Base-by-base conservation (phyloP, 208 protist genomes). In the Leptomonas seymouri region DNA sequence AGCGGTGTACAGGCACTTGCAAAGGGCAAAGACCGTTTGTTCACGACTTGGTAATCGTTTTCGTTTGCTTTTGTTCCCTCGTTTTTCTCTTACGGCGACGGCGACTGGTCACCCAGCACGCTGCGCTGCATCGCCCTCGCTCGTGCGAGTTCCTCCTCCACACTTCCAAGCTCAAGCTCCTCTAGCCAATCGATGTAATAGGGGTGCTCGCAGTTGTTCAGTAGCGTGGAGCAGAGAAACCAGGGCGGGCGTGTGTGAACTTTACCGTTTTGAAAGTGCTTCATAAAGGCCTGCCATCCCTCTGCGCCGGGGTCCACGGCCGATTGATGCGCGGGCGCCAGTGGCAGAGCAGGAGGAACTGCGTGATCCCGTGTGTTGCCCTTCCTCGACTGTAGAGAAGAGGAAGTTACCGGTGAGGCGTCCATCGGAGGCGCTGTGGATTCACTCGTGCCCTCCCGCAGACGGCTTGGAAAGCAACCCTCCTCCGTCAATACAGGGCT, bases 201-300 rank as follows among this genome's bases (percentile, higher is more conserved):
- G 3, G 91, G 91, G 31, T 94, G 86, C 46, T 96, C 91, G 23
- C 72, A 74, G 71, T 94, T 94, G 53, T 88, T 80, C 27, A 85
- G 77, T 11, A 80, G 57, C 18, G 23, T 21, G 31, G 75, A 55
- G 63, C 87, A 94, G 18, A 89, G 49, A 56, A 80, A 82, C 87
- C 89, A 96, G 67, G 91, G 91, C 20, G 91, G 87, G 39, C 91
- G 81, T 8, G 67, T 66, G 57, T 94, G 89, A 14, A 85, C 84
- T 16, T 75, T 77, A 0, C 69, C 74, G 41, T 80, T 45, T 31
- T 61, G 21, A 20, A 71, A 68, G 58, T 80, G 46, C 67, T 46
- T 57, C 25, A 62, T 57, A 64, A 77, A 77, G 14, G 58, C 63
- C 3, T 59, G 45, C 15, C 45, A 11, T 9, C 46, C n/a, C 20